Evolutionary conservation across 805 yeast genomes (phyloP).

Genomic region (Lachancea meyersii): DNA sequence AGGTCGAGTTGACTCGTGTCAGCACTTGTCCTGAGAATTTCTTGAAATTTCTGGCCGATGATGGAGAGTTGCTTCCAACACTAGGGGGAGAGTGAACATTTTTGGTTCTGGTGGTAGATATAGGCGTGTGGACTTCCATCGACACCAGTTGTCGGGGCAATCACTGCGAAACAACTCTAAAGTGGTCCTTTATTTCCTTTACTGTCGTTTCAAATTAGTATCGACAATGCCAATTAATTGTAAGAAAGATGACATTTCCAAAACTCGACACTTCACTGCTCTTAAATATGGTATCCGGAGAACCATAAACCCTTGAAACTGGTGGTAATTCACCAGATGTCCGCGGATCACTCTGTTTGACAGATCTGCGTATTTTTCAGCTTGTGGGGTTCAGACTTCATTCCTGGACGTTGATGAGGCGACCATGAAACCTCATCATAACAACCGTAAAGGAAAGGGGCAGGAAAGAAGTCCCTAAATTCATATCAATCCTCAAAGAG

Average conservation of each 20-base stretch:
- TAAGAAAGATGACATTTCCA: neutral
- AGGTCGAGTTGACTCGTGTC: conserved; percentile 20
- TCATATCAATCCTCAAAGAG: neutral
- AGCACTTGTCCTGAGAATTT: conserved; percentile 26
- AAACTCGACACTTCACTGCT: neutral
- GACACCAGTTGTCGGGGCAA: neutral
- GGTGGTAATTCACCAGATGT: neutral
- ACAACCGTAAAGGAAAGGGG: no score
- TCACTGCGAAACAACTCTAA: no score
- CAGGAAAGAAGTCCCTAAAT: neutral
- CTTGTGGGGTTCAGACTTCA: neutral
- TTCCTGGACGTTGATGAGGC: neutral
- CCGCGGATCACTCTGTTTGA: neutral
- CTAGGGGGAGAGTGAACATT: conserved; percentile 33
- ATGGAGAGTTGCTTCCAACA: conserved; percentile 13
- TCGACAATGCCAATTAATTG: neutral
- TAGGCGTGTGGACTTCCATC: conserved; percentile 18
- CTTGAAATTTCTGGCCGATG: conserved; percentile 21
- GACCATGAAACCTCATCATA: conserved; percentile 2
- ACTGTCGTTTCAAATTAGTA: neutral
- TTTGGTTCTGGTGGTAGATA: conserved; percentile 11
- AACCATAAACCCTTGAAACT: neutral
- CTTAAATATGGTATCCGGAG: neutral
- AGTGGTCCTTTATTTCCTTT: neutral
- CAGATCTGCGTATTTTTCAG: neutral